phyloP scores from a whole-genome alignment of 2,329 filamentous ascomycete species.

The Mycosphaerella arachidis region DNA sequence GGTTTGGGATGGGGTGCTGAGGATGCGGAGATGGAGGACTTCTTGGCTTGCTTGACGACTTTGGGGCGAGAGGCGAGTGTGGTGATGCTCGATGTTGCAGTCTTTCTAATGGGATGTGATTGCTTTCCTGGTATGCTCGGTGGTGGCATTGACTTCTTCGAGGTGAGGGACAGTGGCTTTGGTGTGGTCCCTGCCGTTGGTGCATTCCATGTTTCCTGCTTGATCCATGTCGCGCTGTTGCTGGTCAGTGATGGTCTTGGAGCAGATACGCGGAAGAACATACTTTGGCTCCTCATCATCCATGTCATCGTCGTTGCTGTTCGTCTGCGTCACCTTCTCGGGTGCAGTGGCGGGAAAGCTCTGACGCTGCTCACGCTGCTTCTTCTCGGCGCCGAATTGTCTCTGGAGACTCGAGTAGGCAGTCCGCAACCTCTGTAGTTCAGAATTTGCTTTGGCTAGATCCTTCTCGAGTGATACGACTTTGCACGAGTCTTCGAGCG shows the following conservation, averaged over 20 bases:
- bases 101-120: neutral
- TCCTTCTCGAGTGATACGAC: conserved; percentile 3
- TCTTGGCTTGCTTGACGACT: neutral
- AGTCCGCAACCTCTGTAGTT: conserved; percentile 11
- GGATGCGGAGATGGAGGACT: neutral
- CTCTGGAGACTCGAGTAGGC: conserved; percentile 11
- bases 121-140: neutral
- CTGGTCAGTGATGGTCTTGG: neutral
- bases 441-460: conserved; percentile 6
- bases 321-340: conserved; percentile 5
- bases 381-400: conserved; percentile 19
- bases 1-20: neutral
- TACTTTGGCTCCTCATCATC: conserved; percentile 7
- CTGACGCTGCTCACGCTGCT: conserved; percentile 3
- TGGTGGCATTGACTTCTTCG: neutral
- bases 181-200: neutral
- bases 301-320: conserved; percentile 21
- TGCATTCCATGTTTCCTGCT: neutral
- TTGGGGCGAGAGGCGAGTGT: neutral
- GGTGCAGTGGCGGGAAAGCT: conserved; percentile 5
- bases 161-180: neutral
- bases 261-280: neutral
- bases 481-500: neutral
- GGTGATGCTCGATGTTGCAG: neutral
- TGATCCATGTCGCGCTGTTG: neutral